These are phyloP conservation scores for Solanum lycopersicoides DNA, from an alignment of 257 asterid species.

Conservation along the genomic window DNA sequence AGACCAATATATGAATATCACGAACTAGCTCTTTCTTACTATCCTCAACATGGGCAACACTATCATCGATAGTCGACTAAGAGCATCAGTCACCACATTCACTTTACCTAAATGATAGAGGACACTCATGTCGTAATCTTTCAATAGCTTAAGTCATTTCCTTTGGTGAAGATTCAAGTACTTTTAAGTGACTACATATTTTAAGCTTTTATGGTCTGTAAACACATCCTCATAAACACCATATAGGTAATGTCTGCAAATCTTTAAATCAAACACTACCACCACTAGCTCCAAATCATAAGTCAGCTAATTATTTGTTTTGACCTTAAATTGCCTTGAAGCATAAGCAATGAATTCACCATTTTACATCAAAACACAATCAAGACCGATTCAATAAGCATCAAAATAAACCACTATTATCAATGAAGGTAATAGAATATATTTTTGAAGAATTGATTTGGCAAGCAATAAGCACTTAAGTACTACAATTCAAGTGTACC, in stretches of 20 bases:
- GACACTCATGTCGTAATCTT: neutral
- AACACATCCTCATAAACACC: neutral
- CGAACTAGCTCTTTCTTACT: neutral
- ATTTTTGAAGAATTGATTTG: too few species aligned
- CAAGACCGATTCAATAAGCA: neutral
- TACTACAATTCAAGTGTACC: too few species aligned
- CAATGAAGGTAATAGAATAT: too few species aligned
- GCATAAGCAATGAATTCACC: neutral
- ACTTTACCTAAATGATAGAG: neutral
- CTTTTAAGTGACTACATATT: neutral
- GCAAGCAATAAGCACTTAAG: too few species aligned
- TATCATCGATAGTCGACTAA: neutral
- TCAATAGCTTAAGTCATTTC: too few species aligned
- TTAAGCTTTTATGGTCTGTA: too few species aligned
- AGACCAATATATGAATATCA: neutral
- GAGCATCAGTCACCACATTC: neutral
- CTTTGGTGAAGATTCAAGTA: neutral
- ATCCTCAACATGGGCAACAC: neutral
- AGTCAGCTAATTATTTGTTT: neutral
- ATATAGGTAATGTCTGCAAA: too few species aligned
- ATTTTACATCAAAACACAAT: neutral
- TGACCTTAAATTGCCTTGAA: neutral
- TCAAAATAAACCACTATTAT: neutral
- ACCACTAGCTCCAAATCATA: neutral
- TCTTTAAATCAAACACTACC: neutral